Percentiles rank a stretch among this genome's conserved stretches.
These are phyloP conservation scores for Yamadazyma sp. DNA, from an alignment of 1,139 yeast genomes.

Conservation along the genomic window DNA sequence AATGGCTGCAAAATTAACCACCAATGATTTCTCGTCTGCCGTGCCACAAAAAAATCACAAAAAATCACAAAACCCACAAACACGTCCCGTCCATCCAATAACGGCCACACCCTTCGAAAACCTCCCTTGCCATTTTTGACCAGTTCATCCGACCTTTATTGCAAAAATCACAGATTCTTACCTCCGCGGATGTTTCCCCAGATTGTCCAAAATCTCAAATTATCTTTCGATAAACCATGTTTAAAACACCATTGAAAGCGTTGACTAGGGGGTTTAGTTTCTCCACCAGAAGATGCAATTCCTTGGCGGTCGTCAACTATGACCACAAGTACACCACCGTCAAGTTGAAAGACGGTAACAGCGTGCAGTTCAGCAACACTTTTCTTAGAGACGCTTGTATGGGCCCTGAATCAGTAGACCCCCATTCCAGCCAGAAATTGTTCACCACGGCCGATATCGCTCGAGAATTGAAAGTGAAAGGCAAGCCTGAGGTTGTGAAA, in stretches of 20 bases:
- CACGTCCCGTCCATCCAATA: no score
- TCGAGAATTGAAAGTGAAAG: conserved; percentile 21
- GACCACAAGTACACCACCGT: conserved; percentile 23
- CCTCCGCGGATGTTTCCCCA: neutral
- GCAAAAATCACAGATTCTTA: neutral
- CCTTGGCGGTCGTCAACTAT: conserved; percentile 7
- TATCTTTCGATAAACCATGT: neutral
- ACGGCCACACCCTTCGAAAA: no score
- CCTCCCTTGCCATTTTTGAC: no score
- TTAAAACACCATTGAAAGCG: neutral
- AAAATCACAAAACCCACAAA: no score
- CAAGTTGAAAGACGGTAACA: conserved; percentile 18
- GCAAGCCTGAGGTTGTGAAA: conserved; percentile 26
- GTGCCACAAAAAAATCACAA: no score
- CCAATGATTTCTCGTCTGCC: no score
- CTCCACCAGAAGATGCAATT: no score
- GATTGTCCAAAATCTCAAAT: neutral
- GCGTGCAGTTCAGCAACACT: conserved; percentile 49
- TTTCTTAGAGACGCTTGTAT: conserved; percentile 69
- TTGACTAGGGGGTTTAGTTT: conserved; percentile 5
- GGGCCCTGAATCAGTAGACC: conserved; percentile 52
- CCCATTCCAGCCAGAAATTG: conserved; percentile 57
- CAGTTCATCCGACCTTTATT: neutral
- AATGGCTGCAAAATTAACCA: no score
- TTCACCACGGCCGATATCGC: conserved; percentile 61